Conservation (phyloP, 1,139 yeast genomes). For the Yamadazyma atlantica region DNA sequence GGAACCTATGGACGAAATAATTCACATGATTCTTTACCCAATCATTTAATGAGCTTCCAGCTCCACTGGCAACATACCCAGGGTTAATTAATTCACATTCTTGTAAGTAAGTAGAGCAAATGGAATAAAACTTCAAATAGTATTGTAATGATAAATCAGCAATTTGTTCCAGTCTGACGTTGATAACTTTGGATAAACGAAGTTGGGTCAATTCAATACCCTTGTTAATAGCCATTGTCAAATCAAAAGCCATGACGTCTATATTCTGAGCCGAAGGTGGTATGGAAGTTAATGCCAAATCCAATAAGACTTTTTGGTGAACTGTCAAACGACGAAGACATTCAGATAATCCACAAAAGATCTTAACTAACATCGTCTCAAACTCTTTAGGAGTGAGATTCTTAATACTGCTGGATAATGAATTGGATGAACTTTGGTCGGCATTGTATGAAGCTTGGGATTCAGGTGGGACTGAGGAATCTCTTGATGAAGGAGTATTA, state of each 20-base stretch:
- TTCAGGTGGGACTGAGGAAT: conserved; percentile 28
- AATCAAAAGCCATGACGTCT: conserved; percentile 61
- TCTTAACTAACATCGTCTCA: conserved; percentile 63
- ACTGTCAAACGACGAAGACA: conserved; percentile 70
- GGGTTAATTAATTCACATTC: conserved; percentile 90
- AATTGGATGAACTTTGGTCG: conserved; percentile 12
- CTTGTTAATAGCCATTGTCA: conserved; percentile 57
- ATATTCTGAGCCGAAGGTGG: conserved; percentile 28
- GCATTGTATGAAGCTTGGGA: conserved; percentile 1
- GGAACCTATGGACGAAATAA: conserved; percentile 58
- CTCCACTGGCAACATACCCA: conserved; percentile 54
- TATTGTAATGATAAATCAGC: conserved; percentile 53
- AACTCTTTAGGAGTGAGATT: conserved; percentile 72
- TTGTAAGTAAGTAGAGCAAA: conserved; percentile 67
- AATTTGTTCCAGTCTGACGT: conserved; percentile 74
- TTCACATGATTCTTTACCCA: conserved; percentile 67
- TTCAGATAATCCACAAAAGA: conserved; percentile 66
- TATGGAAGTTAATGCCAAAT: conserved; percentile 62
- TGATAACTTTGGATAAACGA: conserved; percentile 74
- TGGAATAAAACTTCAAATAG: conserved; percentile 65
- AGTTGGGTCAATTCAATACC: conserved; percentile 74
- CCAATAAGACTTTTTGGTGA: conserved; percentile 79
- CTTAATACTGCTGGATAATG: conserved; percentile 53
- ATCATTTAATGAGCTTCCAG: conserved; percentile 56
- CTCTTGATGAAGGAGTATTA: conserved; percentile 28